phyloP scores from a whole-genome alignment of 768 basidiomycete genomes.

The Coprinellus aureogranulatus region DNA sequence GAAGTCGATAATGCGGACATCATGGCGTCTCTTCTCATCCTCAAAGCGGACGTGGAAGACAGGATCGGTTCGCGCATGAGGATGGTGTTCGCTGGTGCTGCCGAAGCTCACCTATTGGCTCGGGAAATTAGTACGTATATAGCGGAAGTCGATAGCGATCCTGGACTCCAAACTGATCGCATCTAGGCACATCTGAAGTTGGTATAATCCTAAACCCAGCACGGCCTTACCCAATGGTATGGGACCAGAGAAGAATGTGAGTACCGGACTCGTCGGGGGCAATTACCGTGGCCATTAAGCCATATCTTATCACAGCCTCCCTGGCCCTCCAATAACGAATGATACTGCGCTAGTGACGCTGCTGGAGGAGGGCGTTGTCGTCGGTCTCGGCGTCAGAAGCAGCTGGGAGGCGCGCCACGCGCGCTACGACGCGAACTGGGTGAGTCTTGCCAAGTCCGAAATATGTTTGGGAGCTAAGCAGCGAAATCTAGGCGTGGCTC shows the following conservation, averaged over 20 bases:
- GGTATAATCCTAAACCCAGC: slow-evolving; percentile 54
- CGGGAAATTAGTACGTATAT: slow-evolving; percentile 52
- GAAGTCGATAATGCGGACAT: slow-evolving; percentile 68
- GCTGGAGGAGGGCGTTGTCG: slow-evolving; percentile 69
- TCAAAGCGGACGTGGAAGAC: slow-evolving; percentile 68
- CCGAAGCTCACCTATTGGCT: slow-evolving; percentile 66
- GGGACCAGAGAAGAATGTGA: slow-evolving; percentile 71
- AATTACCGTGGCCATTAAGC: neutral
- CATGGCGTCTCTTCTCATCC: slow-evolving; percentile 64
- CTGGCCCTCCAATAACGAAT: slow-evolving; percentile 73
- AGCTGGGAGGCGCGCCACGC: slow-evolving; percentile 74
- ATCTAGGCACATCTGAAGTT: slow-evolving; percentile 43
- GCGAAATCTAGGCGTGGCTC: slow-evolving; percentile 39
- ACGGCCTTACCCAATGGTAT: slow-evolving; percentile 66
- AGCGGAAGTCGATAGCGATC: neutral
- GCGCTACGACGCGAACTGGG: slow-evolving; percentile 80
- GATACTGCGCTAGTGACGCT: slow-evolving; percentile 62
- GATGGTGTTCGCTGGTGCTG: slow-evolving; percentile 61
- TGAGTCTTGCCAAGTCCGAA: slow-evolving; percentile 30
- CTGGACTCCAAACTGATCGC: slow-evolving; percentile 1
- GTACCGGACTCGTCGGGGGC: slow-evolving; percentile 15
- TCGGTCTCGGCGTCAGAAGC: slow-evolving; percentile 67
- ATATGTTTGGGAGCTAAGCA: slow-evolving; percentile 1
- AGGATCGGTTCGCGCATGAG: slow-evolving; percentile 55
- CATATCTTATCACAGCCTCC: slow-evolving; percentile 38